These are phyloP conservation scores for Pseudovirgaria hyperparasitica DNA, from an alignment of 2,329 filamentous ascomycete genomes.

Conservation along the genomic window DNA sequence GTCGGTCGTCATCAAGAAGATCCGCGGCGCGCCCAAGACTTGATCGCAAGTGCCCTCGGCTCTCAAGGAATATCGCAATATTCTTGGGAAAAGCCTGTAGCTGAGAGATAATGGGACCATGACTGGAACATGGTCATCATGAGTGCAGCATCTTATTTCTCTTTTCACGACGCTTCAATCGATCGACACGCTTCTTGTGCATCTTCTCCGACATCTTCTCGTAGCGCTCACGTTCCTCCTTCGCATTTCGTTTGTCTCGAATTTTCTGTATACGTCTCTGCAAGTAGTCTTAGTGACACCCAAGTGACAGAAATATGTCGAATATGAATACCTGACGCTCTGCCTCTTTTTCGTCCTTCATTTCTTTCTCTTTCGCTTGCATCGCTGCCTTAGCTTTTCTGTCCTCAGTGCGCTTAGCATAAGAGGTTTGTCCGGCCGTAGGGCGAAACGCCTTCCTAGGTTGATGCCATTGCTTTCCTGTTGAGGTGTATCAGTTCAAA, in stretches of 20 bases:
- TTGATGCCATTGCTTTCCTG: slow-evolving; percentile 92
- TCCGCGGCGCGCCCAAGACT: neutral
- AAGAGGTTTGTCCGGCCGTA: slow-evolving; percentile 62
- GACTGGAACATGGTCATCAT: slow-evolving; percentile 13
- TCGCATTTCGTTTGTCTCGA: slow-evolving; percentile 72
- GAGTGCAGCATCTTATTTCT: slow-evolving; percentile 64
- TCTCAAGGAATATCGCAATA: slow-evolving; percentile 1
- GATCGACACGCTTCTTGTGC: slow-evolving; percentile 89
- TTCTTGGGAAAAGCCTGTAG: neutral
- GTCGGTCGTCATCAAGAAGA: neutral
- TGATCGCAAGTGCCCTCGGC: neutral
- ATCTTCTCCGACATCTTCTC: slow-evolving; percentile 95
- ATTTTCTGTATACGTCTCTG: slow-evolving; percentile 67
- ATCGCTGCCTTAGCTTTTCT: slow-evolving; percentile 59
- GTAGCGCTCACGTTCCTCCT: slow-evolving; percentile 87
- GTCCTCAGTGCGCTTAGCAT: slow-evolving; percentile 60
- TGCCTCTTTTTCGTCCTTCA: slow-evolving; percentile 89
- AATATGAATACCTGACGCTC: slow-evolving; percentile 57
- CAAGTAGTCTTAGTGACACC: slow-evolving; percentile 2
- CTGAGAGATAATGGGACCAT: slow-evolving; percentile 1
- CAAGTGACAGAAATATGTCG: neutral
- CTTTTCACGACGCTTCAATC: slow-evolving; percentile 91
- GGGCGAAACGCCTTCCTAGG: slow-evolving; percentile 78
- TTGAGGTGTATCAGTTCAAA: slow-evolving; percentile 8
- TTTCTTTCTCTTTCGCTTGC: slow-evolving; percentile 87